phyloP scores from a whole-genome alignment of 352 stramenopile species.

The Pythium aristosporum region DNA sequence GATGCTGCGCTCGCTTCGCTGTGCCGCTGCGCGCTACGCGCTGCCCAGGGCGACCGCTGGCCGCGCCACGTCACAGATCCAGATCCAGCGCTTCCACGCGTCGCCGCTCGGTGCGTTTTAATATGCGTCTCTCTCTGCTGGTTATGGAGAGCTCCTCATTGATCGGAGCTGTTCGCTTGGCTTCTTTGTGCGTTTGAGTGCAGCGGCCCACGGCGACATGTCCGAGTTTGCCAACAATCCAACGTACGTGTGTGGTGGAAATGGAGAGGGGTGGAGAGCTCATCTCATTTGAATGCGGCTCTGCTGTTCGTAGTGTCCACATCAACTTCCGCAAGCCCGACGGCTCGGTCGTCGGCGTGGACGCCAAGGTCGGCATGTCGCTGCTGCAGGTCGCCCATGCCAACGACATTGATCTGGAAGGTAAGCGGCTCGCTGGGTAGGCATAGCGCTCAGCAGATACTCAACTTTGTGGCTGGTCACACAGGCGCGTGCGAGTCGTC shows the following conservation, averaged over 20 bases:
- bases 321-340: constrained; percentile 75
- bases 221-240: constrained; percentile 61
- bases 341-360: constrained; percentile 56
- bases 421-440: constrained; percentile 20
- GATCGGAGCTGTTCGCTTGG: constrained; percentile 1
- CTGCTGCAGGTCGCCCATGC: constrained; percentile 92
- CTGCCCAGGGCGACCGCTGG: constrained; percentile 10
- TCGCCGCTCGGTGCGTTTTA: constrained; percentile 34
- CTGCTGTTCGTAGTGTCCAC: constrained; percentile 45
- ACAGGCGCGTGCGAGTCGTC: constrained; percentile 91
- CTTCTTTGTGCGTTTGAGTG: background rate
- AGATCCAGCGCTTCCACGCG: constrained; percentile 40
- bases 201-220: constrained; percentile 50
- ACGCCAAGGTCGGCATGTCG: constrained; percentile 78
- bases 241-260: constrained; percentile 41
- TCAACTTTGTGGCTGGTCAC: background rate
- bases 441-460: background rate
- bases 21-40: constrained; percentile 5
- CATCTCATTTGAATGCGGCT: background rate
- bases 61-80: constrained; percentile 2
- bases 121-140: background rate
- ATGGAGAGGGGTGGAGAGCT: background rate
- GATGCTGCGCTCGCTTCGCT: constrained; percentile 5
- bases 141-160: too few relatives aligned
- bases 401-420: constrained; percentile 94